Base-by-base conservation (phyloP, 2,329 filamentous ascomycete species). In the Ophiostoma ulmi region DNA sequence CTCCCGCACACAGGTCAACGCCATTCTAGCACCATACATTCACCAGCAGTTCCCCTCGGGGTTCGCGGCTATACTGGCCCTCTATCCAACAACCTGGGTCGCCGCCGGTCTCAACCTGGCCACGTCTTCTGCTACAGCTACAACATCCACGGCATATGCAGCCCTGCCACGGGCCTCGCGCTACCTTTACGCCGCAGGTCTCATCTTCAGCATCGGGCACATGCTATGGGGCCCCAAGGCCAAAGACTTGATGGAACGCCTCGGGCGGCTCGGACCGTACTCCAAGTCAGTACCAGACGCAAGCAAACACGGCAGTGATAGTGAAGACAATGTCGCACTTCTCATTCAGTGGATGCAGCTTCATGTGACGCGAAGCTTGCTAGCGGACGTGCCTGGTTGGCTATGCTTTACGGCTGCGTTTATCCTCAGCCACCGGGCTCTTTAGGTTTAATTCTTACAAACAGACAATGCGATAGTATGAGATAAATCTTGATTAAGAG, bases 381-480 rank as follows among this genome's bases (percentile, higher is more conserved):
- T 58, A 14, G 68, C 65, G 5, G 71, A 72, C 13, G 58, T 70
- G 8, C 71, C 71, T 1, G 44, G 63, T 11, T 72, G 64, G 52
- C n/a, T 72, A n/a, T 70, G 68, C 44, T 70, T 72, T 17, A 55
- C 68, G 31, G 68, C 68, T 5, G 71, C 58, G 6, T 70, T 72
- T 26, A 4, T 71, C 20, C 3, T 61, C 26, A 63, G 39, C 5
- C 39, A 44, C 39, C 39, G 39, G 2, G 31, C 31, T 31, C 31
- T 31, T 31, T 31, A 31, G 31, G 31, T 4, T 3, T 31, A 31
- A 3, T 31, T 31, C 31, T 31, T 31, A 31, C 31, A 31, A 4
- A 31, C 31, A 31, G 31, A 31, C 31, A 31, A 3, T 31, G 31
- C 0, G 31, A 31, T 31, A 31, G 31, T 31, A 31, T 31, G 31